Evolutionary conservation across 2,329 filamentous ascomycete genomes (phyloP), one percentile per base, ranked within the genome.

Genomic region (Thelonectria blattea): DNA sequence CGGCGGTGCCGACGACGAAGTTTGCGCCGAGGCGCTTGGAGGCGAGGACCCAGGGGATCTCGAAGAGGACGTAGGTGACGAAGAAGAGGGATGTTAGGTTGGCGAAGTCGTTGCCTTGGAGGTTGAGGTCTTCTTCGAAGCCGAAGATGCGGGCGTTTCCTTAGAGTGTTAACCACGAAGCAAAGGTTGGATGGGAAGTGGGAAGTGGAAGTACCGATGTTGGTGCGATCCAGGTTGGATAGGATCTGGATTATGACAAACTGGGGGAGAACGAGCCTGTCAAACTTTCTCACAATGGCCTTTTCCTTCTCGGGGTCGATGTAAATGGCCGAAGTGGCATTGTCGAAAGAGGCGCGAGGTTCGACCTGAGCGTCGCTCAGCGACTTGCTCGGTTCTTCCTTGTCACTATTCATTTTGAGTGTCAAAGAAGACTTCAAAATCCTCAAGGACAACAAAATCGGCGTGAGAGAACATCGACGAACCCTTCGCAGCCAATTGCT

Each of bases 1-100:
- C 58, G 18, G 60, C 54, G 60, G 63, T 50, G 18, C 59, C 59
- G n/a, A 66, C 54, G 14, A 61, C 53, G 14, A 22, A 39, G 14
- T 52, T 54, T 11, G 61, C 54, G 8, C 55, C 52, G 24, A 63
- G 46, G 17, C 39, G 56, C 48, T 62, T 62, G 48, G 60, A 39
- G 43, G 62, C 47, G 17, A 66, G 41, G 32, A 57, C 58, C 37
- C 56, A 60, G 8, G 62, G 64, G 24, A 61, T 49, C 39, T 66
- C 62, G 51, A 61, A 56, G 15, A 62, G 24, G 6, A 61, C 48
- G 7, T 57, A 61, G 10, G 53, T 61, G 27, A 61, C 58, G 15
- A 56, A 60, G 17, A 60, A 60, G 3, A 56, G 20, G 2, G 58
- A 50, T 1, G 47, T 43, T 1, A 56, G 34, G 11, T 56, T 56